These are phyloP conservation scores for Teratosphaeria viscida DNA, from an alignment of 2,329 filamentous ascomycete genomes.

Conservation along the genomic window DNA sequence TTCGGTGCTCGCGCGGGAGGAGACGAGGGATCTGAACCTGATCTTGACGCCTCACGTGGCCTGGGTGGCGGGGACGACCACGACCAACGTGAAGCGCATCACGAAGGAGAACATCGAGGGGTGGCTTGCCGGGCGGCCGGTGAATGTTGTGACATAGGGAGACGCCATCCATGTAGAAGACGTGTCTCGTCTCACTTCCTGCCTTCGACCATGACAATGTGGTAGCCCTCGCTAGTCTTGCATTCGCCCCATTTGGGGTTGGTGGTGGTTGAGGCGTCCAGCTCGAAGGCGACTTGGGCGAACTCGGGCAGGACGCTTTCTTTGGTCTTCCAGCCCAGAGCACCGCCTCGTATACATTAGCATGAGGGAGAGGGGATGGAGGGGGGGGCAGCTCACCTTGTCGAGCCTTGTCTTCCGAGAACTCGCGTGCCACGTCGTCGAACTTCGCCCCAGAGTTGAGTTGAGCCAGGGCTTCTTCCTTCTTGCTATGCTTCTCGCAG, in stretches of 20 bases:
- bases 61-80: slow-evolving; percentile 40
- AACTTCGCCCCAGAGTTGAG: slow-evolving; percentile 58
- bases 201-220: slow-evolving; percentile 69
- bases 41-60: slow-evolving; percentile 45
- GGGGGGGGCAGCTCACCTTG: slow-evolving; percentile 12
- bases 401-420: slow-evolving; percentile 67
- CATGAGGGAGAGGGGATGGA: background rate
- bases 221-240: slow-evolving; percentile 68
- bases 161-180: background rate
- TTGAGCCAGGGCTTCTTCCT: slow-evolving; percentile 63
- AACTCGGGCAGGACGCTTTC: slow-evolving; percentile 59
- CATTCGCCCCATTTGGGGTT: slow-evolving; percentile 58
- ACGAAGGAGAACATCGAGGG: slow-evolving; percentile 39
- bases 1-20: slow-evolving; percentile 30
- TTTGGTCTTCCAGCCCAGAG: slow-evolving; percentile 62
- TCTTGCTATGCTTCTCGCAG: slow-evolving; percentile 68
- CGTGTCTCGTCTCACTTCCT: slow-evolving; percentile 36
- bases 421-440: slow-evolving; percentile 61
- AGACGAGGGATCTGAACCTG: slow-evolving; percentile 40
- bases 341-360: slow-evolving; percentile 45
- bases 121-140: slow-evolving; percentile 30
- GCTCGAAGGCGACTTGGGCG: slow-evolving; percentile 59
- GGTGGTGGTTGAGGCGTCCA: slow-evolving; percentile 54
- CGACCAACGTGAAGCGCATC: slow-evolving; percentile 35
- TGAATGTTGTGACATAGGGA: slow-evolving; percentile 24